Evolutionary conservation across 2,329 filamentous ascomycete species (phyloP), one percentile per base, ranked within the genome.

Genomic region (Arthrobotrys megalospora): DNA sequence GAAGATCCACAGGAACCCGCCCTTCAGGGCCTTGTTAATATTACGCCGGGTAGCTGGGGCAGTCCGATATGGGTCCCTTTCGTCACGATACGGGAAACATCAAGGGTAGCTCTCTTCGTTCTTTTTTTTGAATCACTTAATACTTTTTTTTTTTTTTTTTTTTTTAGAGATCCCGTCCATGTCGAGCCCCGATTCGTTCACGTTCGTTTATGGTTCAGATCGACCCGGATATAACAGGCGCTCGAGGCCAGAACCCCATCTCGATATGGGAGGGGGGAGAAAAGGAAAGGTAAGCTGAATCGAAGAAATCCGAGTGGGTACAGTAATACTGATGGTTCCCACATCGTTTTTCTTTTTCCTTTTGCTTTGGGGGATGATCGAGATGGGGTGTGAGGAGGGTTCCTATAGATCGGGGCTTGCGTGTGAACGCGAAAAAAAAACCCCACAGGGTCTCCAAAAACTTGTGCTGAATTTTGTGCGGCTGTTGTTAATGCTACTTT

Each of bases 171-270:
- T 73, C 62, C 60, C 60, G 62, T 73, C 60, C 52, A 52, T 41
- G 24, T 28, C 24, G 21, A 38, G 55, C 19, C 43, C 60, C 43
- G 60, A 47, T 64, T 48, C 24, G 60, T 64, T 14, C 52, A 21
- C 24, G 60, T 64, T 14, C 52, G 32, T 38, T 58, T 64, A 34
- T 47, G 60, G 41, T 38, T 64, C 41, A 65, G 69, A 73, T 73
- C 69, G 60, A 41, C 60, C 38, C 69, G 69, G 69, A 73, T 66
- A 73, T 66, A 73, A 66, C 24, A 28, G 24, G 24, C 24, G 24
- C 24, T 28, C 24, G 60, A 60, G 55, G 55, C 53, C 34, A 60
- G 53, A 60, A 24, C 34, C 68, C 47, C 58, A 55, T 24, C 53
- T 72, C 69, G 69, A 72, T 45, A 60, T 60, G 58, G 58, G 48